Conservation (phyloP, 345 rosid species). For the Crucihimalaya himalaica region DNA sequence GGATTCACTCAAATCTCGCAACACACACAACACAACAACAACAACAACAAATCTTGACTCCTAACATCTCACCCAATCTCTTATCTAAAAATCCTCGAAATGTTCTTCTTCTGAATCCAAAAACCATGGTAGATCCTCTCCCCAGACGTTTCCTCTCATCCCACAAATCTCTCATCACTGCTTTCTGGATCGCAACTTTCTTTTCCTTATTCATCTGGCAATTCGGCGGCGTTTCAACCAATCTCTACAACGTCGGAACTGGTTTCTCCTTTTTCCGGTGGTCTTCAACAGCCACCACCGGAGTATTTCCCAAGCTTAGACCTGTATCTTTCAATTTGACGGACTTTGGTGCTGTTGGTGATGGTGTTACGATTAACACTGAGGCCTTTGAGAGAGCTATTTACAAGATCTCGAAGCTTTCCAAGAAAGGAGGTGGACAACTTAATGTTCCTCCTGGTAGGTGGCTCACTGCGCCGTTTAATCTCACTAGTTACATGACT, state of each 20-base stretch:
- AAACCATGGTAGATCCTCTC: slow-evolving; percentile 61
- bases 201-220: slow-evolving; percentile 82
- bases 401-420: slow-evolving; percentile 67
- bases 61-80: slow-evolving; percentile 28
- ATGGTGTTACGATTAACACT: slow-evolving; percentile 79
- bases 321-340: slow-evolving; percentile 70
- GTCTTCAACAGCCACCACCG: slow-evolving; percentile 21
- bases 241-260: slow-evolving; percentile 31
- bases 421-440: slow-evolving; percentile 83
- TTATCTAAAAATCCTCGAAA: not conserved
- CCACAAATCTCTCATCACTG: slow-evolving; percentile 72
- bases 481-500: slow-evolving; percentile 93
- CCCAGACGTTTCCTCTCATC: slow-evolving; percentile 67
- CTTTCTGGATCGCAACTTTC: slow-evolving; percentile 82
- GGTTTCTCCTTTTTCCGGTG: slow-evolving; percentile 48
- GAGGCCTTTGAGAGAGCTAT: slow-evolving; percentile 86
- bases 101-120: not conserved
- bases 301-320: slow-evolving; percentile 47
- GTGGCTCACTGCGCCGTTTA: slow-evolving; percentile 97
- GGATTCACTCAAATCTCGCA: slow-evolving; percentile 27
- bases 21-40: not conserved
- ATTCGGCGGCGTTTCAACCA: slow-evolving; percentile 40
- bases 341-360: slow-evolving; percentile 91
- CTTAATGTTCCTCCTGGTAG: slow-evolving; percentile 89
- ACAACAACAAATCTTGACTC: not conserved